These are phyloP conservation scores for Trichophyton verrucosum DNA, from an alignment of 2,329 filamentous ascomycete species.

Conservation along the genomic window DNA sequence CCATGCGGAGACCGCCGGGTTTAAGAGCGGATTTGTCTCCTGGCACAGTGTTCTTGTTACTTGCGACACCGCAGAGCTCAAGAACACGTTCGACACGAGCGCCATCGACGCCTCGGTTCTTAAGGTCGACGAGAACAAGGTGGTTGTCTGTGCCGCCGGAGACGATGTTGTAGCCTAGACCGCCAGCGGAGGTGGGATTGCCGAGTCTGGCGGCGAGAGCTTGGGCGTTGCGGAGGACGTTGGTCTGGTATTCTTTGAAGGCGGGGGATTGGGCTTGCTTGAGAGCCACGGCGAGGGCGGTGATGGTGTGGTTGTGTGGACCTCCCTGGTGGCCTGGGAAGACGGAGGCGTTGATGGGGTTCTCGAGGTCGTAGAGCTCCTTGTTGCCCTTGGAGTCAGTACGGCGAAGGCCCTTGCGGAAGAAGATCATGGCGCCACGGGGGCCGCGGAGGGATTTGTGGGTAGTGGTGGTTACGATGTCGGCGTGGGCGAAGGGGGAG, in stretches of 20 bases:
- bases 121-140: constrained; percentile 90
- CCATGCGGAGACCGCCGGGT: constrained; percentile 85
- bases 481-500: constrained; percentile 81
- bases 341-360: constrained; percentile 95
- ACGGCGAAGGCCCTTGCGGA: constrained; percentile 88
- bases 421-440: constrained; percentile 99
- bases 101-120: constrained; percentile 74
- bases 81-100: constrained; percentile 83
- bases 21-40: constrained; percentile 89
- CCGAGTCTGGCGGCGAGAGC: constrained; percentile 60
- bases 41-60: constrained; percentile 98
- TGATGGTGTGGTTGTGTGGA: constrained; percentile 99
- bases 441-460: constrained; percentile 98
- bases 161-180: constrained; percentile 84
- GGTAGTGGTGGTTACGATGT: constrained; percentile 95
- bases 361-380: constrained; percentile 83
- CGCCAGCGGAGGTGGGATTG: constrained; percentile 57
- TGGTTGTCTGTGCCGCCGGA: constrained; percentile 94
- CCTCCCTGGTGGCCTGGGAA: constrained; percentile 98
- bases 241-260: constrained; percentile 87
- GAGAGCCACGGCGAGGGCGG: constrained; percentile 82
- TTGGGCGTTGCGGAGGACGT: constrained; percentile 88
- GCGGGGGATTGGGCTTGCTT: constrained; percentile 85
- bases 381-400: constrained; percentile 87
- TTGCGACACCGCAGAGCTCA: constrained; percentile 87